Conservation (phyloP, 2,329 filamentous ascomycete species). For the Camillea tinctor region DNA sequence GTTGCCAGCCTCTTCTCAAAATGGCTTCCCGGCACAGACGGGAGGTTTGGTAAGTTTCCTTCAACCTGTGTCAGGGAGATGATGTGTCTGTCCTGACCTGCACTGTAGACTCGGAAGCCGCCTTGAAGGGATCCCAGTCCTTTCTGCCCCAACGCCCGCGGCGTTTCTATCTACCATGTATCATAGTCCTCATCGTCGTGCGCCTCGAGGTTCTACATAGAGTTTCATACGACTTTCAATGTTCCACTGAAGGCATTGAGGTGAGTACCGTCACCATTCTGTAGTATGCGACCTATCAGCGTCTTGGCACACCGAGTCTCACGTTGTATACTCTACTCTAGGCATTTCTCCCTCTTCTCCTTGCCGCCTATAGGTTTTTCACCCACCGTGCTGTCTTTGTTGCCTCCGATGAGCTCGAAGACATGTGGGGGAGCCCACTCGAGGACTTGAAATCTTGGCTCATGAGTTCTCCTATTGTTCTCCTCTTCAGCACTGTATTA, state of each 20-base stretch:
- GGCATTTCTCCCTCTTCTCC: conserved; percentile 47
- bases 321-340: conserved; percentile 24
- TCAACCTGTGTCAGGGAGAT: neutral
- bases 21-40: conserved; percentile 47
- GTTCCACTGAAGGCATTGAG: conserved; percentile 49
- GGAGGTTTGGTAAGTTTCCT: conserved; percentile 41
- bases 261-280: conserved; percentile 29
- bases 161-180: conserved; percentile 43
- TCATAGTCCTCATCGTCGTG: conserved; percentile 45
- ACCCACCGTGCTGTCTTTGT: conserved; percentile 34
- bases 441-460: conserved; percentile 51
- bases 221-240: conserved; percentile 49
- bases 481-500: conserved; percentile 37
- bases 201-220: conserved; percentile 49
- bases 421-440: conserved; percentile 42
- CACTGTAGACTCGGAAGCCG: conserved; percentile 28
- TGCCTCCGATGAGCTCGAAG: conserved; percentile 46
- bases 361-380: conserved; percentile 46
- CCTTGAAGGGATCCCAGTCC: conserved; percentile 35
- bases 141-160: conserved; percentile 47
- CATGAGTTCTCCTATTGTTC: conserved; percentile 38
- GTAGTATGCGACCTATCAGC: too few relatives aligned
- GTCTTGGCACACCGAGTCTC: neutral
- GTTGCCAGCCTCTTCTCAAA: conserved; percentile 41
- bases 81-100: conserved; percentile 3